Evolutionary conservation across 176 grass and related monocot species (phyloP).

Genomic region (Carex littledalei): DNA sequence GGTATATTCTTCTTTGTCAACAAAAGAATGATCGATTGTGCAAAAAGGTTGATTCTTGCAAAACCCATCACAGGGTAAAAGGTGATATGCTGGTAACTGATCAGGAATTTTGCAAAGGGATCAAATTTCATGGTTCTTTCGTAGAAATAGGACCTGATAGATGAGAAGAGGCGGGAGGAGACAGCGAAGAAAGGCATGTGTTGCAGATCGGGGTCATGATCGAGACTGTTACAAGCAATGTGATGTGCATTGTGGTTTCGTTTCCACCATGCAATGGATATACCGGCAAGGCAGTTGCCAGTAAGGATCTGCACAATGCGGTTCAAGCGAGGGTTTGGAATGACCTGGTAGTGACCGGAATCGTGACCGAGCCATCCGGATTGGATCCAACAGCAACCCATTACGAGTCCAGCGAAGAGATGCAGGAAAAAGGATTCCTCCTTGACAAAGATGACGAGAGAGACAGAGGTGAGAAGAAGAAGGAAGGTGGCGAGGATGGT

Average conservation of each 20-base stretch:
- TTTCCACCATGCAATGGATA: constrained; percentile 98
- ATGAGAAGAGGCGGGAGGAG: constrained; percentile 52
- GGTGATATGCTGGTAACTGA: constrained; percentile 97
- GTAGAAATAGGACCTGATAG: constrained; percentile 64
- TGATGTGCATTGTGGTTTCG: constrained; percentile 93
- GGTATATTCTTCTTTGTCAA: constrained; percentile 43
- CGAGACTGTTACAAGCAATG: constrained; percentile 89
- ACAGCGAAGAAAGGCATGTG: constrained; percentile 94
- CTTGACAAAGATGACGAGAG: constrained; percentile 30
- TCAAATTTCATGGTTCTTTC: constrained; percentile 57
- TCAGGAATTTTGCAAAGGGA: constrained; percentile 41
- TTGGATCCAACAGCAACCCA: constrained; percentile 73
- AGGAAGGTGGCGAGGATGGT: constrained; percentile 17
- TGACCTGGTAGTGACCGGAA: constrained; percentile 72
- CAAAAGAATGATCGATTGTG: constrained; percentile 55
- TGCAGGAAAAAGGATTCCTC: constrained; percentile 27
- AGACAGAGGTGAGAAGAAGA: constrained; percentile 39
- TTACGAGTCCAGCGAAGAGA: constrained; percentile 39
- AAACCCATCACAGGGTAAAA: constrained; percentile 91
- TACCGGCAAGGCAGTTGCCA: constrained; percentile 84
- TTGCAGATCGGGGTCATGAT: constrained; percentile 92
- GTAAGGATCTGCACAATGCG: constrained; percentile 55
- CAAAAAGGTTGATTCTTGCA: constrained; percentile 74
- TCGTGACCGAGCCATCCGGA: constrained; percentile 91
- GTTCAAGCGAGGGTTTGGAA: constrained; percentile 24